Base-by-base conservation (phyloP, 345 rosid species). In the Jatropha curcas region DNA sequence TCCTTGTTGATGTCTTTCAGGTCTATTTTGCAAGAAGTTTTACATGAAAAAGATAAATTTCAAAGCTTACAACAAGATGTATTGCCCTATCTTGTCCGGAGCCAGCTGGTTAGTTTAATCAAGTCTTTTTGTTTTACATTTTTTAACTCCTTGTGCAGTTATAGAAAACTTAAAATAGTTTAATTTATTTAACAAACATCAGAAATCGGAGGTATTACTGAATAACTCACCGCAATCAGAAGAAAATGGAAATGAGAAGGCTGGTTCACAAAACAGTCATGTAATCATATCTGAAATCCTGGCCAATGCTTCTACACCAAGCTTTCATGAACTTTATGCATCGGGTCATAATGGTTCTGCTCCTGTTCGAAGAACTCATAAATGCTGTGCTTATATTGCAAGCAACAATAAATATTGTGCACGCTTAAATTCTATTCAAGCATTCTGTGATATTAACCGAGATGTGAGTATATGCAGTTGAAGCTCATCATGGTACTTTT, bases 371-470 rank as follows among this genome's bases (percentile, higher is more conserved):
- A 87, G 82, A 84, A 84, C 84, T 80, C 93, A 89, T 85, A 92
- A 92, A 81, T 92, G 99, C 66, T 95, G 99, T 83, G 93, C 81
- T 75, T 92, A 92, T 77, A 86, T 92, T 63, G 96, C 99, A 65
- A 90, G 85, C 77, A 86, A 81, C 50, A 85, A 82, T 77, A 92
- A 82, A 39, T 92, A 91, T 72, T 95, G 96, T 65, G 81, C 82
- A 31, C 93, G 94, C 70, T 83, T 95, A 72, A 82, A 92, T 80
- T 88, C 97, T 77, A 89, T 95, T 77, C 98, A 95, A 81, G 94
- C 98, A 39, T 95, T 84, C 82, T 85, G 85, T 81, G 98, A 95
- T 76, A 91, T 91, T 61, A 95, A 95, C 74, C 86, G 97, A 75
- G 98, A 91, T 84, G 99, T 95, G 82, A 87, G 99, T 76, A 22